Evolutionary conservation across 2,329 filamentous ascomycete genomes (phyloP), one percentile per base, ranked within the genome.

Genomic region (Rutstroemia sp.): DNA sequence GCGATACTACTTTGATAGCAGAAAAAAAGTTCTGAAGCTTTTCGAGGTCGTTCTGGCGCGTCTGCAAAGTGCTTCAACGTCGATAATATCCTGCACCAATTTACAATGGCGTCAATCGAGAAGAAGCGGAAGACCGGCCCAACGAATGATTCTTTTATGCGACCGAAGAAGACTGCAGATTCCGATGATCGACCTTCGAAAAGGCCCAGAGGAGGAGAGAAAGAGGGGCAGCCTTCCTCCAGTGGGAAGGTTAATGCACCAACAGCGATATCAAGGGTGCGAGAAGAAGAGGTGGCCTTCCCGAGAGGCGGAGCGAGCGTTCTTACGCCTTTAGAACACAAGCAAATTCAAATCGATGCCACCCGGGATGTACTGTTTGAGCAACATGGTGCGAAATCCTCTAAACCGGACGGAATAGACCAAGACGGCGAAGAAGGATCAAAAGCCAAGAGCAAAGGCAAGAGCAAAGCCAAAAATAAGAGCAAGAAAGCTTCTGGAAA

Each of bases 311-410:
- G 94, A 45, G 92, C 85, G 53, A 95, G 90, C 69, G 79, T 96
- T 52, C 76, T 99, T 69, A 96, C 94, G 2, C 92, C 94, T 19
- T 77, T 99, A 52, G 94, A 99, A 71, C 88, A 95, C 70, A 96
- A 96, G 75, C 90, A 97, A 73, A 97, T 99, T 61, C 87, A 94
- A 67, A 86, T 95, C 58, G 88, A 97, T 72, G 94, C 94, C 47
- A 94, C 88, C 69, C 86, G 87, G 65, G 94, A 99, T 76, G 94
- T 92, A 42, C 76, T 95, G 41, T 94, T 92, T 69, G 94, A 97
- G 72, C 86, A 95, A 65, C 80, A 86, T 63, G 82, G 81, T 49
- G 74, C 76, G 51, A 77, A 79, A 56, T 73, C 74, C 45, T 69
- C 72, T 27, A 76, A 75, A 54, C 61, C 66, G 44, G 71, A 71